A percentile compares a stretch with the other conserved stretches of the same genome.
phyloP scores from a whole-genome alignment of 1,284 basidiomycete species.

The Ustilago sp. region DNA sequence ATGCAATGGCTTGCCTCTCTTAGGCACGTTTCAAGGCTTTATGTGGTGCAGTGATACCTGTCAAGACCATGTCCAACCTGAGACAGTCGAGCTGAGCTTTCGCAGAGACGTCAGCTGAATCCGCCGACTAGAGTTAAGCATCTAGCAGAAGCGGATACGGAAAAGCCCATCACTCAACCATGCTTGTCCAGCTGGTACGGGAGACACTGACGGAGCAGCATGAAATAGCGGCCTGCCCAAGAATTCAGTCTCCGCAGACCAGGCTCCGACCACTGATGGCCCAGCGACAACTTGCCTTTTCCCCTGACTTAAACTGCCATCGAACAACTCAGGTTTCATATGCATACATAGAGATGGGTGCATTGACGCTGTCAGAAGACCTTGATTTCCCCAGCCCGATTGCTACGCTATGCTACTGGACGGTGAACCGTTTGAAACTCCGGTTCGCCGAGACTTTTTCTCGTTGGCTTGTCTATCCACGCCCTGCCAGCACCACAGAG shows the following conservation, averaged over 20 bases:
- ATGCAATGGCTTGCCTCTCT: not conserved
- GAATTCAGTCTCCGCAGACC: slow-evolving; percentile 3
- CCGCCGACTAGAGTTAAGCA: not conserved
- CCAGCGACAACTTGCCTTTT: not conserved
- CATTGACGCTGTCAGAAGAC: slow-evolving; percentile 1
- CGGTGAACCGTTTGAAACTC: slow-evolving; percentile 22
- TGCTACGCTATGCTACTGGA: slow-evolving; percentile 1
- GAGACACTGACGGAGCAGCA: not conserved
- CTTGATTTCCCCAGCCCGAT: slow-evolving; percentile 2
- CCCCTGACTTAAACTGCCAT: not conserved
- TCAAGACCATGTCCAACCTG: not conserved
- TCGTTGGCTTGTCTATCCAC: slow-evolving; percentile 1
- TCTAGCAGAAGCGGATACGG: slow-evolving; percentile 5
- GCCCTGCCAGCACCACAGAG: not conserved
- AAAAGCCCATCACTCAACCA: not conserved
- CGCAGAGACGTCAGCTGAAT: not conserved
- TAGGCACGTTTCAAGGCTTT: not conserved
- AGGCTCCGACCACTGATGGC: not conserved
- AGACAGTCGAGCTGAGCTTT: slow-evolving; percentile 1
- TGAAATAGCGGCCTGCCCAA: not conserved
- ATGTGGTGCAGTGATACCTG: not conserved
- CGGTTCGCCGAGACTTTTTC: slow-evolving; percentile 13
- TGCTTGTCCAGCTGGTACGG: not conserved
- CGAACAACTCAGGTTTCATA: not conserved
- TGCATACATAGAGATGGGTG: not conserved